These are phyloP conservation scores for Apiospora sp. DNA, from an alignment of 2,329 filamentous ascomycete genomes.

Conservation along the genomic window DNA sequence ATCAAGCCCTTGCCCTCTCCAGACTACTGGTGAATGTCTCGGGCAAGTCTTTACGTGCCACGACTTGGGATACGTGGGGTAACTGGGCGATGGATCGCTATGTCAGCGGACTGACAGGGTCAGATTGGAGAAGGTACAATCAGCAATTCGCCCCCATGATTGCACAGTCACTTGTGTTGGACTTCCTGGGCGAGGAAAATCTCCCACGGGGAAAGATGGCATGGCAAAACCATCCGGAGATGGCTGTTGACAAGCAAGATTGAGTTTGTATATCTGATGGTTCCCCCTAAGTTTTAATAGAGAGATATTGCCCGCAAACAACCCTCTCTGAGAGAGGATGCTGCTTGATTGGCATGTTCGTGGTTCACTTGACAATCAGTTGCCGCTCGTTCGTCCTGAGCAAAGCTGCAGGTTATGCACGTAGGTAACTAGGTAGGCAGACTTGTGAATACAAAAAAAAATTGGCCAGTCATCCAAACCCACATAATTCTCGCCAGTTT, in stretches of 20 bases:
- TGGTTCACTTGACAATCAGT: not conserved
- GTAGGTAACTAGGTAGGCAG: too few relatives aligned
- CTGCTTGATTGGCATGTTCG: not conserved
- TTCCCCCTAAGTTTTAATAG: not conserved
- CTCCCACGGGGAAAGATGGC: conserved; percentile 11
- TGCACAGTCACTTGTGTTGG: not conserved
- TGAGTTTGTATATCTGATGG: not conserved
- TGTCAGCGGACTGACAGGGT: not conserved
- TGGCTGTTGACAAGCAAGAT: not conserved
- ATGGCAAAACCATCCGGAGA: conserved; percentile 6
- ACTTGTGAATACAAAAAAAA: not conserved
- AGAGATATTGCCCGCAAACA: not conserved
- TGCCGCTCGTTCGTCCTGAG: not conserved
- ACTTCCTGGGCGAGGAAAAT: conserved; percentile 12
- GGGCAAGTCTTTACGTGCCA: not conserved
- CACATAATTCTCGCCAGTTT: not conserved
- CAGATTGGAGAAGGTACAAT: conserved; percentile 22
- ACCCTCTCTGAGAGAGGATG: not conserved
- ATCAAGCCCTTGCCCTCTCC: not conserved
- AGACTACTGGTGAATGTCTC: not conserved
- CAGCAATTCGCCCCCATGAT: conserved; percentile 12
- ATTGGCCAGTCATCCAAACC: not conserved
- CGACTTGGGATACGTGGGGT: conserved; percentile 13
- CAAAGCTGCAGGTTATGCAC: not conserved
- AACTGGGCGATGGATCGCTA: conserved; percentile 13